A percentile compares a stretch with the other conserved stretches of the same genome.
Conservation (phyloP, 2,329 filamentous ascomycete species). For the Pseudogymnoascus sp. region DNA sequence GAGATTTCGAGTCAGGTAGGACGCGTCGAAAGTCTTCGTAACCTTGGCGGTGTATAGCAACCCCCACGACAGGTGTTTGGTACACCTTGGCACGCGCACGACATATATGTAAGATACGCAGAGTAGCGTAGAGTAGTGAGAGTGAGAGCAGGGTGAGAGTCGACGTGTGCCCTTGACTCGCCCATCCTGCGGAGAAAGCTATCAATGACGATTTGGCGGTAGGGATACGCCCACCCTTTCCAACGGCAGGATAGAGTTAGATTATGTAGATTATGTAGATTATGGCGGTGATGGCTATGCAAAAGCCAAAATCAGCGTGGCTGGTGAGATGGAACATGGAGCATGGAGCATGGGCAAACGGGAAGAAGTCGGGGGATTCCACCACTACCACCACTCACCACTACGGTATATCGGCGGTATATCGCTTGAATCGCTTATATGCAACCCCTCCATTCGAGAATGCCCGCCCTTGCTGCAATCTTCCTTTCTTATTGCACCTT, state of each 20-base stretch:
- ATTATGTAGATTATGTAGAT: neutral
- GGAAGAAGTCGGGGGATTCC: neutral
- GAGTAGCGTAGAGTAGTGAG: neutral
- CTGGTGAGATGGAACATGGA: neutral
- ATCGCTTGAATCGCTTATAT: conserved; percentile 5
- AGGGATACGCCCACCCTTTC: neutral
- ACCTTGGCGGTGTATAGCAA: neutral
- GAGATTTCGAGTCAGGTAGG: neutral
- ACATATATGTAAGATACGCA: neutral
- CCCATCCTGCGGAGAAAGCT: neutral
- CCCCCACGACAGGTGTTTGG: neutral
- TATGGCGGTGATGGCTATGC: neutral
- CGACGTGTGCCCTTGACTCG: neutral
- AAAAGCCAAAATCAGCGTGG: neutral
- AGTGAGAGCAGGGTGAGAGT: neutral
- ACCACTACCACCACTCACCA: neutral
- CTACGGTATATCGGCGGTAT: neutral
- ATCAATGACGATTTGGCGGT: neutral
- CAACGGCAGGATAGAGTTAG: neutral
- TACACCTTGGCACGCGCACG: conserved; percentile 3
- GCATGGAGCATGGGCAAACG: neutral
- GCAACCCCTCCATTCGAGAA: conserved; percentile 2
- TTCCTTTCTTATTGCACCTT: conserved; percentile 7
- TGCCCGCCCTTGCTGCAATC: neutral
- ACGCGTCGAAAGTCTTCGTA: neutral